Evolutionary conservation across 495 filamentous ascomycete genomes (phyloP).

Genomic region (Viridothelium virens): DNA sequence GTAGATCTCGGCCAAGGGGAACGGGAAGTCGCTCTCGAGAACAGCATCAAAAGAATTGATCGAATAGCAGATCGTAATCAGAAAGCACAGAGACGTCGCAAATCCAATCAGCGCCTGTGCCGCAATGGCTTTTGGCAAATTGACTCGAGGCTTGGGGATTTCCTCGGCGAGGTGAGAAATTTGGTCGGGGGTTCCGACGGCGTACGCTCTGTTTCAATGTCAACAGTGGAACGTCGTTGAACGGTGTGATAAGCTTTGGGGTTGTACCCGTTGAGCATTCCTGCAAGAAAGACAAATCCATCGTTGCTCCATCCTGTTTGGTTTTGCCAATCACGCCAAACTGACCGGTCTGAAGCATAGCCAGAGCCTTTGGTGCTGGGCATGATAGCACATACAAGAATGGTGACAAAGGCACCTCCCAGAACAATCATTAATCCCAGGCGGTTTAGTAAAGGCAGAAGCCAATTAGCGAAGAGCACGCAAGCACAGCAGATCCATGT

Average conservation of each 20-base stretch:
- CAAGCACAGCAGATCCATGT: constrained; percentile 57
- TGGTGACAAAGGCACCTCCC: constrained; percentile 59
- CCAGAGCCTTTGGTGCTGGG: constrained; percentile 40
- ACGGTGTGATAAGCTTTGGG: not conserved
- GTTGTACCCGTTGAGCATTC: constrained; percentile 59
- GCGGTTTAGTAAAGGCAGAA: constrained; percentile 56
- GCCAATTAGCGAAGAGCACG: constrained; percentile 61
- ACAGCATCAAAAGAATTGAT: constrained; percentile 57
- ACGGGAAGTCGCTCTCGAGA: constrained; percentile 52
- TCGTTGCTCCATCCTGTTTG: constrained; percentile 62
- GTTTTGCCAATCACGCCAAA: constrained; percentile 37
- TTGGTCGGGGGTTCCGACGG: constrained; percentile 60
- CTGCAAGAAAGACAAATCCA: constrained; percentile 69
- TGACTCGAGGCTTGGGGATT: constrained; percentile 44
- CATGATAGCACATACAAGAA: constrained; percentile 69
- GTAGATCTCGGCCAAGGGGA: constrained; percentile 61
- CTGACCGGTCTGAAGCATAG: constrained; percentile 29
- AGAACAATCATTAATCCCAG: constrained; percentile 61
- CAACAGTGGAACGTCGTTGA: not conserved
- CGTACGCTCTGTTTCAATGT: constrained; percentile 50
- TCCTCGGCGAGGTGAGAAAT: constrained; percentile 75
- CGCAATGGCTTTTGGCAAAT: constrained; percentile 21
- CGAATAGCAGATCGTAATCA: constrained; percentile 63
- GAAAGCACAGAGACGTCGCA: constrained; percentile 61
- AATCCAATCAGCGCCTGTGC: constrained; percentile 45